Evolutionary conservation across 2,329 filamentous ascomycete species (phyloP).

Genomic region (Rasamsonia emersonii): DNA sequence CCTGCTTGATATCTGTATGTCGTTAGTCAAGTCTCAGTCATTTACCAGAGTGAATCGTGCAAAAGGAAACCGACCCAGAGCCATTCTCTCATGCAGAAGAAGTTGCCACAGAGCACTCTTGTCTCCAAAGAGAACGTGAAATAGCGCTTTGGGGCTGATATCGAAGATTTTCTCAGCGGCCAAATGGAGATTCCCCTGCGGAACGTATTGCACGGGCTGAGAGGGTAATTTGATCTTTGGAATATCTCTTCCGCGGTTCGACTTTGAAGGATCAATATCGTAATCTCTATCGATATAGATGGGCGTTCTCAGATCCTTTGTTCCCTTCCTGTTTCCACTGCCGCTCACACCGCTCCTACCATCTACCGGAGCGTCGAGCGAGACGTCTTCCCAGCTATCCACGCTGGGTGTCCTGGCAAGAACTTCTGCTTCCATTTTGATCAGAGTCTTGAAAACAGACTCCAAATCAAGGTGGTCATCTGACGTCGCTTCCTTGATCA

Average conservation of each 20-base stretch:
- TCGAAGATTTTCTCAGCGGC: slow-evolving; percentile 77
- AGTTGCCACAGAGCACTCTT: slow-evolving; percentile 91
- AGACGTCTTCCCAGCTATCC: slow-evolving; percentile 87
- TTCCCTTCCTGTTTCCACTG: slow-evolving; percentile 25
- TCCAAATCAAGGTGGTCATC: slow-evolving; percentile 61
- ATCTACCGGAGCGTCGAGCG: slow-evolving; percentile 51
- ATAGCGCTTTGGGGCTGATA: slow-evolving; percentile 86
- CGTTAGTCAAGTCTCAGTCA: slow-evolving; percentile 11
- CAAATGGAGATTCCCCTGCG: slow-evolving; percentile 67
- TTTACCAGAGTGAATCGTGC: background rate
- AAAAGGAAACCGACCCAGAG: slow-evolving; percentile 42
- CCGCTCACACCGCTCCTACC: slow-evolving; percentile 41
- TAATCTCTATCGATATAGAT: slow-evolving; percentile 57
- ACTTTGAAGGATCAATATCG: slow-evolving; percentile 36
- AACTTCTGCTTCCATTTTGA: slow-evolving; percentile 61
- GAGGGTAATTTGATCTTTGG: slow-evolving; percentile 74
- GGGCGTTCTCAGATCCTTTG: slow-evolving; percentile 46
- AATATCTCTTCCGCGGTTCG: slow-evolving; percentile 35
- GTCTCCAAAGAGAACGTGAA: slow-evolving; percentile 94
- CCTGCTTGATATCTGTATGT: slow-evolving; percentile 62
- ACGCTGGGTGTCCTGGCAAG: slow-evolving; percentile 60
- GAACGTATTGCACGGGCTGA: slow-evolving; percentile 74
- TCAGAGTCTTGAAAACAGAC: slow-evolving; percentile 61
- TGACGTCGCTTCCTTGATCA: slow-evolving; percentile 71
- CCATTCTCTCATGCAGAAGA: slow-evolving; percentile 74